These are phyloP conservation scores for Fraxinus cuspidata DNA, from an alignment of 257 asterid genomes.

Conservation along the genomic window DNA sequence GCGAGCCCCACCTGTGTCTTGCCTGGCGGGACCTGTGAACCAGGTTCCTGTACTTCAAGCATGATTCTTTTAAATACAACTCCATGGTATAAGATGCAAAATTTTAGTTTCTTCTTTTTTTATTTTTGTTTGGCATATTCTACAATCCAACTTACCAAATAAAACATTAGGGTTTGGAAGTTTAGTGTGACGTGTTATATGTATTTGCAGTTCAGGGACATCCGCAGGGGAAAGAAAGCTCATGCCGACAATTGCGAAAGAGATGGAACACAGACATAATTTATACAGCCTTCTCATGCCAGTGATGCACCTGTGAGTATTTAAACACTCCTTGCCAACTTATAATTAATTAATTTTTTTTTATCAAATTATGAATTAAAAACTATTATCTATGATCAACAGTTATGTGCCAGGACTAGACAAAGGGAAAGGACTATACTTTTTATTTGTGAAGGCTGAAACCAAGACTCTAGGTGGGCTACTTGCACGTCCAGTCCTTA, in stretches of 20 bases:
- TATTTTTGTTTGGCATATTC: too few species aligned
- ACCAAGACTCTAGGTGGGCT: slow-evolving; percentile 75
- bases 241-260: slow-evolving; percentile 74
- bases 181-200: not conserved
- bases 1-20: too few species aligned
- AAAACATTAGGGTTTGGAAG: too few species aligned
- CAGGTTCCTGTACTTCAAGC: too few species aligned
- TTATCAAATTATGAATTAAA: too few species aligned
- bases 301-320: slow-evolving; percentile 77
- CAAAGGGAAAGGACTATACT: slow-evolving; percentile 78
- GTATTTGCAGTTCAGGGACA: slow-evolving; percentile 70
- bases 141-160: too few species aligned
- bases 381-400: slow-evolving; percentile 3
- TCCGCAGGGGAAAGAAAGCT: slow-evolving; percentile 89
- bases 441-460: slow-evolving; percentile 69
- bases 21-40: too few species aligned
- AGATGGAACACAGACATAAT: slow-evolving; percentile 69
- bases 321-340: not conserved
- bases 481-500: slow-evolving; percentile 76
- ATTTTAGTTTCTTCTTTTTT: too few species aligned
- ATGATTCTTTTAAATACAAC: too few species aligned
- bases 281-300: slow-evolving; percentile 78
- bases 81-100: too few species aligned
- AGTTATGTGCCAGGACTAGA: slow-evolving; percentile 73
- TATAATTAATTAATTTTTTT: too few species aligned